These are phyloP conservation scores for Lindgomyces ingoldianus DNA, from an alignment of 495 filamentous ascomycete genomes.

Conservation along the genomic window DNA sequence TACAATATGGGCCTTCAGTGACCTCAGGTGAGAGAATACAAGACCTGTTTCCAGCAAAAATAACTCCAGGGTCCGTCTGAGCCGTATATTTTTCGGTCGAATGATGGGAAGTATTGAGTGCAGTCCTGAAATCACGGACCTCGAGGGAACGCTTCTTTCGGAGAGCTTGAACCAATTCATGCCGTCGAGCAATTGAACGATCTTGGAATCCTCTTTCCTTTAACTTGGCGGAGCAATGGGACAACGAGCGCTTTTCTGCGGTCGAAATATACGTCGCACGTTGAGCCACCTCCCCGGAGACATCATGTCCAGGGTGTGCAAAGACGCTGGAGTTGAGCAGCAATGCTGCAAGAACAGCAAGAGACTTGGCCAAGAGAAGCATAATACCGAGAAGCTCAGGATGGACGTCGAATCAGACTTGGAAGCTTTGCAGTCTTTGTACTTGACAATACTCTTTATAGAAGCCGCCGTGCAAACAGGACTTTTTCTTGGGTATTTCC, in stretches of 20 bases:
- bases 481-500: neutral
- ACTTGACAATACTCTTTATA: neutral
- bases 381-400: neutral
- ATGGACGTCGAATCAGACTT: neutral
- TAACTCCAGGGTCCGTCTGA: slow-evolving; percentile 6
- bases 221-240: slow-evolving; percentile 17
- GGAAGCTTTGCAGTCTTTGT: neutral
- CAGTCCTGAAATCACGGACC: slow-evolving; percentile 14
- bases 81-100: slow-evolving; percentile 7
- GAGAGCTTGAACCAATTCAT: slow-evolving; percentile 7
- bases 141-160: slow-evolving; percentile 18
- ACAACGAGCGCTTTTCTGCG: slow-evolving; percentile 9
- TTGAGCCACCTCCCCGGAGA: slow-evolving; percentile 14
- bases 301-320: slow-evolving; percentile 30
- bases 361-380: neutral
- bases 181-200: slow-evolving; percentile 20
- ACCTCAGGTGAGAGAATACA: slow-evolving; percentile 35
- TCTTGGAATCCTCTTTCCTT: slow-evolving; percentile 19
- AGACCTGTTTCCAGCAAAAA: slow-evolving; percentile 27
- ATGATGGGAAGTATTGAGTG: slow-evolving; percentile 17
- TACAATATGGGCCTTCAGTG: slow-evolving; percentile 39
- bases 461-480: neutral
- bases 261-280: slow-evolving; percentile 12
- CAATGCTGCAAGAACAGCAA: neutral
- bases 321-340: slow-evolving; percentile 8